Percentiles rank a stretch among this genome's conserved stretches.
These are phyloP conservation scores for Starmerella scarabaei DNA, from an alignment of 805 yeast species.

Conservation along the genomic window DNA sequence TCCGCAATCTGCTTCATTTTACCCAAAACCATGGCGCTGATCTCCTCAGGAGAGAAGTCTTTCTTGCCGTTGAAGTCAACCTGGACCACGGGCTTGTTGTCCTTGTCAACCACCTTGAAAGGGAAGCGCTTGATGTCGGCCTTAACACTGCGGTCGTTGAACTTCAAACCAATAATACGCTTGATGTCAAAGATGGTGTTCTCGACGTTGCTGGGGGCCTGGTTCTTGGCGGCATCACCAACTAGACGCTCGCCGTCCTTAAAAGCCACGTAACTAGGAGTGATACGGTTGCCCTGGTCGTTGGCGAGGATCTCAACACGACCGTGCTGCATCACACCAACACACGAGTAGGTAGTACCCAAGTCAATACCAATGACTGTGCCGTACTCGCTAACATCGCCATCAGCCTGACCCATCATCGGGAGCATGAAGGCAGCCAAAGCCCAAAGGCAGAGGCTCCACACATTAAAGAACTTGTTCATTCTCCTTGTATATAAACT, in stretches of 20 bases:
- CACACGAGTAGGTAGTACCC: slow-evolving; percentile 97
- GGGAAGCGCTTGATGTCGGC: slow-evolving; percentile 76
- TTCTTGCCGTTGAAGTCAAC: slow-evolving; percentile 62
- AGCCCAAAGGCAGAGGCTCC: slow-evolving; percentile 28
- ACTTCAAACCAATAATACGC: slow-evolving; percentile 80
- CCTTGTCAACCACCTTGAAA: slow-evolving; percentile 51
- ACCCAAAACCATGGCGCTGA: slow-evolving; percentile 79
- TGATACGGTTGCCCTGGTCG: slow-evolving; percentile 95
- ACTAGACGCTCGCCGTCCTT: slow-evolving; percentile 83
- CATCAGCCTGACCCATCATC: slow-evolving; percentile 24
- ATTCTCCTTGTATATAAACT: slow-evolving; percentile 1
- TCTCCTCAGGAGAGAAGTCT: slow-evolving; percentile 80
- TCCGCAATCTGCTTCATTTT: slow-evolving; percentile 92
- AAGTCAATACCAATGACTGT: slow-evolving; percentile 84
- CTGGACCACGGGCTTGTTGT: slow-evolving; percentile 71
- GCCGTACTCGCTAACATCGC: slow-evolving; percentile 31
- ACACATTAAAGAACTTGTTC: slow-evolving; percentile 20
- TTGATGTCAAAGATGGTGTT: slow-evolving; percentile 87
- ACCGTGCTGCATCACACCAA: slow-evolving; percentile 73
- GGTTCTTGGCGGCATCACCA: slow-evolving; percentile 95
- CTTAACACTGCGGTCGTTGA: slow-evolving; percentile 62
- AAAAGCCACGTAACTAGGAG: slow-evolving; percentile 90
- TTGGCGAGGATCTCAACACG: slow-evolving; percentile 87
- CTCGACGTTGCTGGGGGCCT: slow-evolving; percentile 75
- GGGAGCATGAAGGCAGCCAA: slow-evolving; percentile 28